Base-by-base conservation (phyloP, 306 rosid genomes). In the Arachis hypogaea region DNA sequence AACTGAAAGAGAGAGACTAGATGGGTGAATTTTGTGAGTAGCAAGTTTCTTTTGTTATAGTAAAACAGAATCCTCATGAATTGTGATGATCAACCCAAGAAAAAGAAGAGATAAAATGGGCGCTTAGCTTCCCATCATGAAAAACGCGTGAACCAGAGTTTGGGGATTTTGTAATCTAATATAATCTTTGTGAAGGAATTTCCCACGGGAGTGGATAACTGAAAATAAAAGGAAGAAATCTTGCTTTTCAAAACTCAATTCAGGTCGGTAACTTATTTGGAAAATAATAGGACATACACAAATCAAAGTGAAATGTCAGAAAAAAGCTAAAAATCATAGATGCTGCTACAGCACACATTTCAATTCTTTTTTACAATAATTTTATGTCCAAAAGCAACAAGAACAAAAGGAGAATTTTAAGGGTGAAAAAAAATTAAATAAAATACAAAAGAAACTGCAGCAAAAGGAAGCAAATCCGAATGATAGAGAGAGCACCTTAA, bases 211-310 rank as follows among this genome's bases (percentile, higher is more conserved):
- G 73, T 69, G 30, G 83, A 83, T 71, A 70, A 84, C 74, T 63
- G 33, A 66, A 78, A 74, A 59, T 4, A 5, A 66, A 84, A 63
- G 76, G 77, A 69, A 52, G 50, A 84, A 84, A 56, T 77, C 63
- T 62, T 18, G 28, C 83, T 66, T 78, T 81, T 78, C 9, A 73
- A 7, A 57, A 71, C 77, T 68, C 62, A 84, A 78, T 75, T 81
- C 65, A 72, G 78, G 80, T 58, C 49, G 77, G 73, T 72, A 71
- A 68, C 83, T 78, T 66, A 75, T 85, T 81, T 84, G 83, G 88
- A 70, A 78, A 50, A 46, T 7, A 84, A 76, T 63, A 77, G 58
- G 49, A 65, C 80, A 84, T 64, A 33, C 38, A 33, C 38, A 82
- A 76, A 76, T 74, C 82, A 72, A 62, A 77, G 59, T 79, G 84